Evolutionary conservation across 257 asterid genomes (phyloP), one percentile per base, ranked within the genome.

Genomic region (Cordia subcordata): DNA sequence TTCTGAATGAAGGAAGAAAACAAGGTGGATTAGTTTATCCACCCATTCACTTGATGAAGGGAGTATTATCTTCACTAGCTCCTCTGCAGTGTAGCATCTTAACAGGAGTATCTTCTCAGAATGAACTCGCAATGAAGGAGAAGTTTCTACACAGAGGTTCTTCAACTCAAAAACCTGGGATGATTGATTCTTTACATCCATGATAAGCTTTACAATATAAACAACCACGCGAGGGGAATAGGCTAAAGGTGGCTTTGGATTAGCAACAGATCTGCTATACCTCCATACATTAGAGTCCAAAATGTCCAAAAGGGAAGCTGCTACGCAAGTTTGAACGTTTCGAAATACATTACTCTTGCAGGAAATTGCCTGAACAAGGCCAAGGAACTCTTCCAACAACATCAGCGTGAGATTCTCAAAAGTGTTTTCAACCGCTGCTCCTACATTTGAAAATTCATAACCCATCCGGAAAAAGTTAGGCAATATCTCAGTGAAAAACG

Each of bases 341-440:
- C 67, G 77, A 58, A 68, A 78, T 62, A 86, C 85, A 38, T 65
- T 64, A 47, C 80, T 85, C 68, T 72, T 83, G 61, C 77, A 67
- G 59, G 81, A 75, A 60, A 71, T 69, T 63, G 79, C 72, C 66
- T 80, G 88, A 69, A 77, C 84, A 65, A 82, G 84, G 70, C 78
- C 92, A 65, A 89, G 81, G 68, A 89, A 86, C 68, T 89, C 99
- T 67, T 88, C 97, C 63, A 83, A 63, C 73, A 88, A 68, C 67
- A 72, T 74, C 65, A 86, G 79, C 55, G 76, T 73, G 42, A 84
- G 88, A 73, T 82, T 83, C 46, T 93, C 99, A 56, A 71, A 72
- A 64, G 78, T 84, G 72, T 79, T 80, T 63, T 92, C 99, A 67
- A 64, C 82, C 52, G 65, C 75, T 64, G 81, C 60, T 67, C 62